A percentile compares a stretch with the other conserved stretches of the same genome.
Evolutionary conservation across 176 grass and related monocot species (phyloP).

Genomic region (Raddia distichophylla): DNA sequence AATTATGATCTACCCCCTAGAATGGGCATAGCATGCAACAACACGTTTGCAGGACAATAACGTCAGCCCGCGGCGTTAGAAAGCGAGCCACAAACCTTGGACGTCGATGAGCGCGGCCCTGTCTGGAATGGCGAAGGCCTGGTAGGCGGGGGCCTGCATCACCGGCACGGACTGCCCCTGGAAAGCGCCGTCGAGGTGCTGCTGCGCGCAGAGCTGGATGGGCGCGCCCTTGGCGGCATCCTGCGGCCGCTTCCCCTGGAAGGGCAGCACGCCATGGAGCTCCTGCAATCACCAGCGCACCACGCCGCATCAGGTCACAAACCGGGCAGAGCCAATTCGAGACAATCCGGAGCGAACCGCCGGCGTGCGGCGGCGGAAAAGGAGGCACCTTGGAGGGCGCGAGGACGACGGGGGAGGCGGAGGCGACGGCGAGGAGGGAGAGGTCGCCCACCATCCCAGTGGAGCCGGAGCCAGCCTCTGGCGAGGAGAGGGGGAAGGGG

Average conservation of each 20-base stretch:
- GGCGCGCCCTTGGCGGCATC: slow-evolving; percentile 29
- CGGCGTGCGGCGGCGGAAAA: not conserved
- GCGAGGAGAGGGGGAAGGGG: not conserved
- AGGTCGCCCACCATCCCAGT: slow-evolving; percentile 50
- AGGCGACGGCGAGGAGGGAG: slow-evolving; percentile 47
- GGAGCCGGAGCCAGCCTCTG: not conserved
- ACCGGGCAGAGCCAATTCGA: no score
- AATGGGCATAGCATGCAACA: not conserved
- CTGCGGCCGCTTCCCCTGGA: slow-evolving; percentile 51
- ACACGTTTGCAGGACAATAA: not conserved
- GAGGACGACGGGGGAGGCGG: slow-evolving; percentile 46
- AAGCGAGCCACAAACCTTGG: slow-evolving; percentile 48
- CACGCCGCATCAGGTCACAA: not conserved
- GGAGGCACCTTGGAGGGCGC: slow-evolving; percentile 38
- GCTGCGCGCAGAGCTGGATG: slow-evolving; percentile 44
- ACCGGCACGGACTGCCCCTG: slow-evolving; percentile 35
- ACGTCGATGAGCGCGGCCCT: slow-evolving; percentile 55
- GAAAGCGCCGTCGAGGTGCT: slow-evolving; percentile 40
- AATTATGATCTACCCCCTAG: no score
- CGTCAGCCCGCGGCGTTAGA: no score
- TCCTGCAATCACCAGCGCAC: slow-evolving; percentile 10
- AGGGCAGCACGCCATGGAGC: slow-evolving; percentile 48
- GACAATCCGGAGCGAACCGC: not conserved
- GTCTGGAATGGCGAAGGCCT: slow-evolving; percentile 40
- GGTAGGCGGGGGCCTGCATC: slow-evolving; percentile 39